Evolutionary conservation across 2,329 filamentous ascomycete species (phyloP), one percentile per base, ranked within the genome.

Genomic region (Elsinoe necatrix): DNA sequence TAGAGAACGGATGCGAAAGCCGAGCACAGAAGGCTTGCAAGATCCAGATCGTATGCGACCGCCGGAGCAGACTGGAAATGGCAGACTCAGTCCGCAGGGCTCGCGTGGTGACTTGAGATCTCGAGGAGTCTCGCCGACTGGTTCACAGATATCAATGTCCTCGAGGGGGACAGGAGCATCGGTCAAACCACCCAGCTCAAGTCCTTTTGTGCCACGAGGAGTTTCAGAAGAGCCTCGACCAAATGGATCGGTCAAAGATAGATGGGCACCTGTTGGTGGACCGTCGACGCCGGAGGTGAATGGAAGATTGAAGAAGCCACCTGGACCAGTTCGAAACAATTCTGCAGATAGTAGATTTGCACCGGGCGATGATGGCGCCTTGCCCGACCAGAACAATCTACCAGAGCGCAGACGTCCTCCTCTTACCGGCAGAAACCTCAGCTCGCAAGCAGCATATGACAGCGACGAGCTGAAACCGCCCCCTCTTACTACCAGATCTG

Each of bases 351-450:
- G 41, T 56, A 23, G 54, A n/a, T n/a, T 45, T 21, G 25, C 25
- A 7, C 54, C 54, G 4, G 48, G 54, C 20, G 54, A 56, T 4
- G 39, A 56, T 37, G 54, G 54, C 8, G n/a, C 8, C 21, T 35
- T 47, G 35, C 51, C 37, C 14, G 51, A 54, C n/a, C 54, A 50
- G 4, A 61, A 59, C 35, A 58, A 57, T 27, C 67, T 68, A 1
- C 84, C 84, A 0, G 83, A 86, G 62, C 75, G 84, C 60, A 83
- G 78, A 66, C 73, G 84, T 50, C 84, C 84, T 1, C 82, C 83
- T 0, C 85, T 87, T 81, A 80, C 84, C 58, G 77, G 79, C 6
- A 69, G 78, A 5, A 37, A 57, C 20, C 47, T 57, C 12, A 57
- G 45, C 21, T 55, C 57, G 4, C 23, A 50, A 11, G 43, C 52